Percentiles rank a stretch among this genome's conserved stretches.
Evolutionary conservation across 495 filamentous ascomycete species (phyloP).

Genomic region (Talaromyces adpressus): DNA sequence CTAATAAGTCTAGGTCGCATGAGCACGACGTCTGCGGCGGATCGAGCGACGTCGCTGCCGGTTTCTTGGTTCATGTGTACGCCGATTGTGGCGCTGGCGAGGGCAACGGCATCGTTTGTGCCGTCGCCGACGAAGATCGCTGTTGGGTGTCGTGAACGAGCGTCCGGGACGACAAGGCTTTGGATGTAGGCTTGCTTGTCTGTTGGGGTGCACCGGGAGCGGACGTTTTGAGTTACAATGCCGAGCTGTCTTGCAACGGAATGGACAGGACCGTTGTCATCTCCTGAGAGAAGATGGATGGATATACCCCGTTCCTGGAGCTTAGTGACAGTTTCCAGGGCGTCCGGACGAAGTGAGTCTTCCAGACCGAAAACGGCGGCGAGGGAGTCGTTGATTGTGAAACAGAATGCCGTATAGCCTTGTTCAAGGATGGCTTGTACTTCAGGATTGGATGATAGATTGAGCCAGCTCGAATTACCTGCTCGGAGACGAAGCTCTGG

Average conservation of each 20-base stretch:
- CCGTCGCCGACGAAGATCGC: constrained; percentile 75
- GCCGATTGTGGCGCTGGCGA: constrained; percentile 68
- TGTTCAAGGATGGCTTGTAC: constrained; percentile 37
- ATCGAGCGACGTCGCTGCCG: constrained; percentile 55
- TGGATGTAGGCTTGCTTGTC: constrained; percentile 61
- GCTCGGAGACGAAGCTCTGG: constrained; percentile 36
- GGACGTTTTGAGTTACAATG: constrained; percentile 41
- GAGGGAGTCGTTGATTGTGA: constrained; percentile 45
- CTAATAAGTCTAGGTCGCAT: constrained; percentile 49
- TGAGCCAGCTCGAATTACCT: constrained; percentile 61
- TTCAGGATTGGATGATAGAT: constrained; percentile 20
- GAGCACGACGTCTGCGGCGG: constrained; percentile 65
- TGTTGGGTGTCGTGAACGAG: too few relatives aligned
- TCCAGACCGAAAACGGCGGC: constrained; percentile 52
- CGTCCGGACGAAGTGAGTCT: constrained; percentile 53
- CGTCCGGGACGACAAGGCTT: constrained; percentile 21
- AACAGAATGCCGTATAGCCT: constrained; percentile 56
- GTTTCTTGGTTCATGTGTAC: constrained; percentile 51
- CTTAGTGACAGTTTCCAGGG: constrained; percentile 35
- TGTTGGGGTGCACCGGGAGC: constrained; percentile 45
- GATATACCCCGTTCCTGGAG: constrained; percentile 50
- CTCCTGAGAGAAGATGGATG: constrained; percentile 63
- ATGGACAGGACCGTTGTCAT: constrained; percentile 54
- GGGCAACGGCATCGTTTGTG: constrained; percentile 71
- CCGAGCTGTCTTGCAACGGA: constrained; percentile 43